Evolutionary conservation across 148 eudicot species (phyloP).

Genomic region (Chenopodium berlandieri): DNA sequence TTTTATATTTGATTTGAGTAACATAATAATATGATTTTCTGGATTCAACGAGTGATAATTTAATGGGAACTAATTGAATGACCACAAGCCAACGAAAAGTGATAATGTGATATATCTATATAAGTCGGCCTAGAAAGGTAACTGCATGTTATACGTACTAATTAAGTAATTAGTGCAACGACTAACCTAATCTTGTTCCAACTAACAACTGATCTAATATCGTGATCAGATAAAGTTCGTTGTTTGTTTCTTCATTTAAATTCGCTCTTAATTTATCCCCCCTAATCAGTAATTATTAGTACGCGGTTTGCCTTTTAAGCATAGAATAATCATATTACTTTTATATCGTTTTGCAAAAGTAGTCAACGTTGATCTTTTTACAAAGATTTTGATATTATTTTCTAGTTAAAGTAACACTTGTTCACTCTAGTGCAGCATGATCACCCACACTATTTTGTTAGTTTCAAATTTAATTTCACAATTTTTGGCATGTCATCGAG

Average conservation of each 20-base stretch:
- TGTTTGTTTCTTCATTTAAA: neutral
- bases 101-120: no score
- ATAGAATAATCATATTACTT: neutral
- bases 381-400: no score
- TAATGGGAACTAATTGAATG: no score
- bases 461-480: neutral
- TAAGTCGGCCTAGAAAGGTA: no score
- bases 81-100: no score
- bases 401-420: neutral
- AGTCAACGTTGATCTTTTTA: no score
- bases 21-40: no score
- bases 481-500: neutral
- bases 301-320: neutral
- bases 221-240: neutral
- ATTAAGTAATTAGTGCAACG: neutral
- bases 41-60: no score
- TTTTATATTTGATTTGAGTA: no score
- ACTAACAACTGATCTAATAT: neutral
- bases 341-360: neutral
- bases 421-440: neutral
- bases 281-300: constrained; percentile 1
- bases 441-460: neutral
- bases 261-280: neutral
- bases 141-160: neutral
- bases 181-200: constrained; percentile 11